Evolutionary conservation across 2,329 filamentous ascomycete species (phyloP), one percentile per base, ranked within the genome.

Genomic region (Lachnellula cervina): DNA sequence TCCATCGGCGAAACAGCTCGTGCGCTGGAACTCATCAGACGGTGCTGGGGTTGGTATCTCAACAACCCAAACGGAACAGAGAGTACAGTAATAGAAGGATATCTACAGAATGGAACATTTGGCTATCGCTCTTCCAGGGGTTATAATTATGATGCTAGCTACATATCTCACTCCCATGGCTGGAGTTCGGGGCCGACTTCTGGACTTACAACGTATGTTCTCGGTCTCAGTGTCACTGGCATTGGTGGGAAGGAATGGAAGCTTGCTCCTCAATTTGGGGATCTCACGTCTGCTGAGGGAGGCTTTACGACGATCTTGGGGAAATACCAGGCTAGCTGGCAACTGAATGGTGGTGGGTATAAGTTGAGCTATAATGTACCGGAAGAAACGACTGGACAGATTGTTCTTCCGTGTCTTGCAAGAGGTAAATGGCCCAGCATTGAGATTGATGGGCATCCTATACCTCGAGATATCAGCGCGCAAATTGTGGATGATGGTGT

Each of bases 41-140:
- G 71, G n/a, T 75, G 72, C 51, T 86, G 82, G 82, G 82, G 82
- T 4, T 84, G 80, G 80, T 84, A 84, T 62, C 69, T 82, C 14
- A 73, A 77, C 57, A 77, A 84, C 52, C 73, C 76, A 0, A 79
- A 82, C 60, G 81, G 81, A 6, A 83, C 81, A 0, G 71, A 78
- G 57, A 79, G 75, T 38, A 84, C 82, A 1, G 75, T 83, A 6
- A 75, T 84, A 28, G 82, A 86, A 65, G 82, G 82, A 0, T 84
- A 82, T 59, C 71, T 81, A 1, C 66, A 66, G 0, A 74, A 84
- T 58, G 80, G 80, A 1, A 77, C 73, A 0, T 87, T 81, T 59
- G 78, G 76, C 1, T 87, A 86, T 63, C 73, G 81, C 2, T 73
- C 71, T 34, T 70, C 75, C 48, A 68, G 76, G 11, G 81, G 80